These are phyloP conservation scores for Chaetomiaceae sp. DNA, from an alignment of 2,329 filamentous ascomycete genomes.

Conservation along the genomic window DNA sequence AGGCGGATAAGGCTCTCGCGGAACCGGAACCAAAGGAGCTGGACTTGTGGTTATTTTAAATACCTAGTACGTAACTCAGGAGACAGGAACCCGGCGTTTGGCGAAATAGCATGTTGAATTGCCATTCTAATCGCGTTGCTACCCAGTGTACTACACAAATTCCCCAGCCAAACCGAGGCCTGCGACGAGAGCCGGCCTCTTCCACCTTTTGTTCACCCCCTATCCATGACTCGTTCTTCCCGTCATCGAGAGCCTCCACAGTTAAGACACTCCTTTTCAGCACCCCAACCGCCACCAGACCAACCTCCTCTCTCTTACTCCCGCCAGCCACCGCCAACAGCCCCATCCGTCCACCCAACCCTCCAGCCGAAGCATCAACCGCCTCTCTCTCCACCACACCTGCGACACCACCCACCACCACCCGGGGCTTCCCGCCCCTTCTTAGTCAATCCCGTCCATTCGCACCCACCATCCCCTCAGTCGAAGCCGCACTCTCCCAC, in stretches of 20 bases:
- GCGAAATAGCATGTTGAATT: slow-evolving; percentile 2
- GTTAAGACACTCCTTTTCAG: background rate
- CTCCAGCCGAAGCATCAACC: too few relatives aligned
- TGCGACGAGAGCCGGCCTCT: background rate
- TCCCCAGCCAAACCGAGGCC: background rate
- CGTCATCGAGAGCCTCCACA: background rate
- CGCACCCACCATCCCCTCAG: background rate
- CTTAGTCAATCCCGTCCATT: slow-evolving; percentile 26
- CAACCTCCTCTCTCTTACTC: background rate
- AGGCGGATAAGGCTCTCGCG: too few relatives aligned
- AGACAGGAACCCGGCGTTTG: background rate
- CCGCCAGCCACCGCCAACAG: background rate
- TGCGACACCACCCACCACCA: slow-evolving; percentile 6
- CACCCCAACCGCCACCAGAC: background rate
- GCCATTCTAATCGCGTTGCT: background rate
- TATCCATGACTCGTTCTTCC: background rate
- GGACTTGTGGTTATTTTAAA: too few relatives aligned
- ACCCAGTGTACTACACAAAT: background rate
- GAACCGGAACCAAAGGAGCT: too few relatives aligned
- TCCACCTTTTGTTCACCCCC: slow-evolving; percentile 8
- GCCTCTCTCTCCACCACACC: background rate
- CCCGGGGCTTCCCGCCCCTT: slow-evolving; percentile 29
- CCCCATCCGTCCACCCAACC: too few relatives aligned
- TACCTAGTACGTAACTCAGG: too few relatives aligned
- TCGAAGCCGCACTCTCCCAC: background rate